Conservation (phyloP, 140 eudicot species). For the Cichorium intybus region DNA sequence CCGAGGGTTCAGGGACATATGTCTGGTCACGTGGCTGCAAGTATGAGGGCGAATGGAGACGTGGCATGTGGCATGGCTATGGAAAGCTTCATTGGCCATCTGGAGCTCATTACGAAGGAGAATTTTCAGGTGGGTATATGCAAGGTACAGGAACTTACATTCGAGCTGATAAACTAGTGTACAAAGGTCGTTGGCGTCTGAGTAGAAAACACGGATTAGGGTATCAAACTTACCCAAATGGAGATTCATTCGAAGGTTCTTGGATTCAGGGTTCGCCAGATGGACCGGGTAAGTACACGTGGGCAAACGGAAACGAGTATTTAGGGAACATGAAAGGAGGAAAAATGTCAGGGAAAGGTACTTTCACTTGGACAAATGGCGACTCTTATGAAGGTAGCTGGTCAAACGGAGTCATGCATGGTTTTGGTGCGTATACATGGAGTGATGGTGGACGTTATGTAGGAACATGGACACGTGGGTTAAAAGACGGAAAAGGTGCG, state of each 20-base stretch:
- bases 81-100: slow-evolving; percentile 84
- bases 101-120: slow-evolving; percentile 86
- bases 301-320: slow-evolving; percentile 83
- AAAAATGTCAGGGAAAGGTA: slow-evolving; percentile 87
- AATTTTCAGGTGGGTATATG: slow-evolving; percentile 86
- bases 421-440: slow-evolving; percentile 94
- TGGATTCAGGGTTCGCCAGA: slow-evolving; percentile 97
- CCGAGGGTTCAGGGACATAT: slow-evolving; percentile 86
- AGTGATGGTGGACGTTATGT: slow-evolving; percentile 82
- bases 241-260: slow-evolving; percentile 84
- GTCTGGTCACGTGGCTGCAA: slow-evolving; percentile 72
- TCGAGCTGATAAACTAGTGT: slow-evolving; percentile 48
- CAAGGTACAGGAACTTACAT: slow-evolving; percentile 76
- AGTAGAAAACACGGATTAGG: slow-evolving; percentile 86
- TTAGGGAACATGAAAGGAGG: slow-evolving; percentile 90
- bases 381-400: slow-evolving; percentile 91
- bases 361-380: slow-evolving; percentile 78
- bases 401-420: slow-evolving; percentile 90
- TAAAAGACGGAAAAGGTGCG: slow-evolving; percentile 93
- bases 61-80: slow-evolving; percentile 75
- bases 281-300: slow-evolving; percentile 92
- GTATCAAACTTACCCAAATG: slow-evolving; percentile 72
- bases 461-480: slow-evolving; percentile 93
- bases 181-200: slow-evolving; percentile 87
- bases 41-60: slow-evolving; percentile 87